Conservation (phyloP, 2,329 filamentous ascomycete genomes). For the Emericellopsis cladophorae region DNA sequence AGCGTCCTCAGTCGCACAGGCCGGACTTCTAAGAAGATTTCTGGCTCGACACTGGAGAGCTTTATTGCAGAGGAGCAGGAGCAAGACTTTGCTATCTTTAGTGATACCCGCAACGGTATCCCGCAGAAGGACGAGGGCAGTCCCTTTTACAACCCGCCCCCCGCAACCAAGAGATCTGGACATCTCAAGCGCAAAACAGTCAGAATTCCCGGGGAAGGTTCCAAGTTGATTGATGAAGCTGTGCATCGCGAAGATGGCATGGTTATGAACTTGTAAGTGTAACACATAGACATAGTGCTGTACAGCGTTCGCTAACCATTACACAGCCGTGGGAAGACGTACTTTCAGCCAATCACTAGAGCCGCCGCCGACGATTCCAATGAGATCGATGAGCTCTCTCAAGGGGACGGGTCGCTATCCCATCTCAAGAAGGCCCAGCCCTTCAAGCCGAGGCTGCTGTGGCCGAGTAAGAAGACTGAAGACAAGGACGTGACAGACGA, state of each 20-base stretch:
- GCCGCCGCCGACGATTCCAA: constrained; percentile 10
- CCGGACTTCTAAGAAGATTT: constrained; percentile 38
- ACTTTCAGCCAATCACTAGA: constrained; percentile 48
- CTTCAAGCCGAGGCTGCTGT: constrained; percentile 61
- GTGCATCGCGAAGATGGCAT: constrained; percentile 57
- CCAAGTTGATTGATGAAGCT: constrained; percentile 48
- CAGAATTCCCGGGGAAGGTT: constrained; percentile 42
- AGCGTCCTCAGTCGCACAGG: constrained; percentile 42
- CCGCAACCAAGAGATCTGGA: constrained; percentile 26
- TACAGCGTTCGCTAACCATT: constrained; percentile 10
- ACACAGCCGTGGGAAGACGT: constrained; percentile 62
- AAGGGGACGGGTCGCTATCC: constrained; percentile 4
- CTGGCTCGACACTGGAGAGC: constrained; percentile 40
- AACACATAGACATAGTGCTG: background rate
- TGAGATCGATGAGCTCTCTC: constrained; percentile 19
- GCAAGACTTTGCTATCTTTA: constrained; percentile 58
- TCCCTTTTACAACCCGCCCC: constrained; percentile 47
- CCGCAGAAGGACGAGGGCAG: constrained; percentile 60
- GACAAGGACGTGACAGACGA: constrained; percentile 28
- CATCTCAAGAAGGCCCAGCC: constrained; percentile 53
- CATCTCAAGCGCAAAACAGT: constrained; percentile 42
- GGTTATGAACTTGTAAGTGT: constrained; percentile 64
- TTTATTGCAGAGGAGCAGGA: constrained; percentile 44
- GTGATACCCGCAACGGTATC: constrained; percentile 66
- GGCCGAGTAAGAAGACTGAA: constrained; percentile 38